Evolutionary conservation across 768 basidiomycete species (phyloP).

Genomic region (Chalciporus chontae): DNA sequence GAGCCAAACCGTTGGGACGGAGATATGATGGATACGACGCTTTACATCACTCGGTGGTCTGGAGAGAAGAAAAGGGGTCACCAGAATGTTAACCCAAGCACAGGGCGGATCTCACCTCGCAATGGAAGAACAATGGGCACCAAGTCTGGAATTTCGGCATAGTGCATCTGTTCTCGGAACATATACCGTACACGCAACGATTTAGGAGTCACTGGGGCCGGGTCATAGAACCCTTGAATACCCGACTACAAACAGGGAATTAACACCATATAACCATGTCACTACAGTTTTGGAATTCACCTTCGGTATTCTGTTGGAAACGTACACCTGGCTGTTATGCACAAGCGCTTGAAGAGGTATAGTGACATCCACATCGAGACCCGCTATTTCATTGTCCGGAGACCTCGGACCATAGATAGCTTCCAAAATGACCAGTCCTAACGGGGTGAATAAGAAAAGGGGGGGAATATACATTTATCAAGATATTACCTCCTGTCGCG

Average conservation of each 20-base stretch:
- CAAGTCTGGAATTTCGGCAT: slow-evolving; percentile 73
- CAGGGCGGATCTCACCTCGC: slow-evolving; percentile 50
- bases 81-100: background rate
- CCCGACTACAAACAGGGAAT: slow-evolving; percentile 44
- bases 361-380: slow-evolving; percentile 71
- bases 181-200: slow-evolving; percentile 67
- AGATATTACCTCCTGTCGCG: slow-evolving; percentile 56
- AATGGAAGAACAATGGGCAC: slow-evolving; percentile 69
- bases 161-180: slow-evolving; percentile 72
- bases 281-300: slow-evolving; percentile 32
- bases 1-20: slow-evolving; percentile 4
- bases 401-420: slow-evolving; percentile 67
- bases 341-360: slow-evolving; percentile 81
- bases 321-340: slow-evolving; percentile 70
- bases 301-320: slow-evolving; percentile 75
- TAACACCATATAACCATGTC: slow-evolving; percentile 1
- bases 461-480: slow-evolving; percentile 1
- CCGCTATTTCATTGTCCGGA: slow-evolving; percentile 46
- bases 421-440: slow-evolving; percentile 74
- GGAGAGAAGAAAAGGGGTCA: slow-evolving; percentile 9
- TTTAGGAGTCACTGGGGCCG: slow-evolving; percentile 71
- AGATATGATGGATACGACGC: background rate
- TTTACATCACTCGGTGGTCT: slow-evolving; percentile 29
- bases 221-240: slow-evolving; percentile 88
- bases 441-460: slow-evolving; percentile 15